Evolutionary conservation across 768 basidiomycete genomes (phyloP).

Genomic region (Mycena pura): DNA sequence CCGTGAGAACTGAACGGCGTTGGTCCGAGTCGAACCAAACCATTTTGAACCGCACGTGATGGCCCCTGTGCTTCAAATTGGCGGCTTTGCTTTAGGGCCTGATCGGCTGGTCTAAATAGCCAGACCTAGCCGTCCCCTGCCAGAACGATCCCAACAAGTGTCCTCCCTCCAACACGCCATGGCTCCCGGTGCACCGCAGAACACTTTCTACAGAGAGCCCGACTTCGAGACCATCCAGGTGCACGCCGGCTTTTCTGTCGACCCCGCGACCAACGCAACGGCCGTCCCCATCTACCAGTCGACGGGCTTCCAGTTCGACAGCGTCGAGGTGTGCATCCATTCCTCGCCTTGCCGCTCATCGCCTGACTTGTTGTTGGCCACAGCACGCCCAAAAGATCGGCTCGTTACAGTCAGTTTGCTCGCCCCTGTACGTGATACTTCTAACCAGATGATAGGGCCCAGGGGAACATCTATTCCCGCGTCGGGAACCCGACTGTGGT

Average conservation of each 20-base stretch:
- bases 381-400: slow-evolving; percentile 8
- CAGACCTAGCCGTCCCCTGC: too few species aligned
- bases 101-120: too few species aligned
- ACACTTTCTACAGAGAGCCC: slow-evolving; percentile 39
- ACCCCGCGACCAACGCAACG: slow-evolving; percentile 61
- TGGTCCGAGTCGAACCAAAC: too few species aligned
- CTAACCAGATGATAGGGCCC: slow-evolving; percentile 32
- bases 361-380: background rate
- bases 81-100: too few species aligned
- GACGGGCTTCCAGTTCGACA: slow-evolving; percentile 63
- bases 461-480: slow-evolving; percentile 61
- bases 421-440: background rate
- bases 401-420: background rate
- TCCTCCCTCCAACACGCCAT: background rate
- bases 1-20: too few species aligned
- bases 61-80: too few species aligned
- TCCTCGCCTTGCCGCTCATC: background rate
- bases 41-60: too few species aligned
- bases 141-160: too few species aligned
- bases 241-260: slow-evolving; percentile 63
- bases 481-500: slow-evolving; percentile 65
- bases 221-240: slow-evolving; percentile 71
- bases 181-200: too few species aligned
- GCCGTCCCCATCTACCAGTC: slow-evolving; percentile 70
- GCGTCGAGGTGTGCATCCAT: slow-evolving; percentile 54